Evolutionary conservation across 495 filamentous ascomycete genomes (phyloP).

Genomic region (Chaetomidium leptoderma): DNA sequence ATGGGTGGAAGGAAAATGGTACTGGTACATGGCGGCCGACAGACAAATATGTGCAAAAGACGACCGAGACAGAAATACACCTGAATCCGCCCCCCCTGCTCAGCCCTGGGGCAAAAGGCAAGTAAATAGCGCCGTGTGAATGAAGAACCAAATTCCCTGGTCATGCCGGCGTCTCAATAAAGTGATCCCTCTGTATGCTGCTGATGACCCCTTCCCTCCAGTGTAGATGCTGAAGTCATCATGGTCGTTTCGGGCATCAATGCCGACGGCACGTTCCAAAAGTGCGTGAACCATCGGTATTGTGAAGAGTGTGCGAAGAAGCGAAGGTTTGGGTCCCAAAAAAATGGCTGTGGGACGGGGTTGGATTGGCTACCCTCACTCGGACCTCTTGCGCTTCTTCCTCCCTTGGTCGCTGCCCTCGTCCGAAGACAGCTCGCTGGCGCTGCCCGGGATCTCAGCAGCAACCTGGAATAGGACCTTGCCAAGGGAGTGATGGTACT

Average conservation of each 20-base stretch:
- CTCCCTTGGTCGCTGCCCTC: conserved; percentile 49
- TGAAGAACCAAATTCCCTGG: conserved; percentile 8
- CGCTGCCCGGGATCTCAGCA: conserved; percentile 59
- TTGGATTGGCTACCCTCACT: conserved; percentile 28
- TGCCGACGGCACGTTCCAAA: conserved; percentile 35
- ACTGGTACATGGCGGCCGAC: conserved; percentile 32
- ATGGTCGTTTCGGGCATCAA: conserved; percentile 38
- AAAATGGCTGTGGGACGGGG: not conserved
- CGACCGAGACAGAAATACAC: conserved; percentile 31
- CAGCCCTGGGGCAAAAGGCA: conserved; percentile 3
- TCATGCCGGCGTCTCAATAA: conserved; percentile 12
- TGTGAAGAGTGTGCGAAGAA: conserved; percentile 40
- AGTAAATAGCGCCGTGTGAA: conserved; percentile 1
- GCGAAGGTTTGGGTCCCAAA: conserved; percentile 21
- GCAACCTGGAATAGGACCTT: conserved; percentile 73
- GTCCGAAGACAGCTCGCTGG: conserved; percentile 50
- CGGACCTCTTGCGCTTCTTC: conserved; percentile 75
- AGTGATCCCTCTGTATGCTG: conserved; percentile 14
- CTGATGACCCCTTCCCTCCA: not conserved
- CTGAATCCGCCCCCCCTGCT: not conserved
- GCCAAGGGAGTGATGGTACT: conserved; percentile 60
- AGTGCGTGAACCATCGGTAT: conserved; percentile 31
- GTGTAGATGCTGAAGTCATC: conserved; percentile 26
- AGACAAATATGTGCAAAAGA: conserved; percentile 27
- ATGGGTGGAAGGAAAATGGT: conserved; percentile 10